Evolutionary conservation across 2,329 filamentous ascomycete species (phyloP).

Genomic region (Amesomyces nigricolor): DNA sequence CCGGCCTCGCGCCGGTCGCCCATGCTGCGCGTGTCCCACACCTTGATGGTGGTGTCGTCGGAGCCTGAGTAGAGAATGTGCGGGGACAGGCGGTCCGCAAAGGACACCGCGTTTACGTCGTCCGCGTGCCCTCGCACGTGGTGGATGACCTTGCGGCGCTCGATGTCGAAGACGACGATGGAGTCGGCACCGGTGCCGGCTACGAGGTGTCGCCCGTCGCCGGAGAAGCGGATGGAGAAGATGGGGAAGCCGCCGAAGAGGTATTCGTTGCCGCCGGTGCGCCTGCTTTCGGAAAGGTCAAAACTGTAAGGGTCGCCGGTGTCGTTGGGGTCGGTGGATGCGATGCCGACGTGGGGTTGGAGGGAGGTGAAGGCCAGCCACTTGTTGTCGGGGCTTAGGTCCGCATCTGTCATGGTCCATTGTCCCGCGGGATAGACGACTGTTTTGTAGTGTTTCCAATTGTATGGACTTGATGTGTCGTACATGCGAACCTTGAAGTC

Average conservation of each 20-base stretch:
- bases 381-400: slow-evolving; percentile 83
- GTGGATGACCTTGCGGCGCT: slow-evolving; percentile 68
- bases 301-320: slow-evolving; percentile 71
- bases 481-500: slow-evolving; percentile 97
- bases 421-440: slow-evolving; percentile 78
- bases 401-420: slow-evolving; percentile 95
- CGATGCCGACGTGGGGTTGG: slow-evolving; percentile 73
- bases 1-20: slow-evolving; percentile 69
- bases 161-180: slow-evolving; percentile 89
- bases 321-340: slow-evolving; percentile 79
- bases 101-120: slow-evolving; percentile 96
- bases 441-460: slow-evolving; percentile 94
- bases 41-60: slow-evolving; percentile 88
- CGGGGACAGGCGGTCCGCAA: slow-evolving; percentile 79
- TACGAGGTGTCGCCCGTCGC: slow-evolving; percentile 84
- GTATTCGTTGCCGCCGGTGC: slow-evolving; percentile 25
- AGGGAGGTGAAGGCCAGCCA: slow-evolving; percentile 92
- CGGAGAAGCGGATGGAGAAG: slow-evolving; percentile 88
- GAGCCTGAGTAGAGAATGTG: slow-evolving; percentile 95
- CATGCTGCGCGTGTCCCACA: slow-evolving; percentile 94
- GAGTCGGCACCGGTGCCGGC: slow-evolving; percentile 76
- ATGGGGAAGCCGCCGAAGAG: slow-evolving; percentile 52
- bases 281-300: slow-evolving; percentile 56
- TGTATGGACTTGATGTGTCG: slow-evolving; percentile 89
- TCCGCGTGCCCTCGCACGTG: slow-evolving; percentile 72